Percentiles rank a stretch among this genome's conserved stretches.
These are phyloP conservation scores for Boletus rufocinnamomeus DNA, from an alignment of 768 basidiomycete genomes.

Conservation along the genomic window DNA sequence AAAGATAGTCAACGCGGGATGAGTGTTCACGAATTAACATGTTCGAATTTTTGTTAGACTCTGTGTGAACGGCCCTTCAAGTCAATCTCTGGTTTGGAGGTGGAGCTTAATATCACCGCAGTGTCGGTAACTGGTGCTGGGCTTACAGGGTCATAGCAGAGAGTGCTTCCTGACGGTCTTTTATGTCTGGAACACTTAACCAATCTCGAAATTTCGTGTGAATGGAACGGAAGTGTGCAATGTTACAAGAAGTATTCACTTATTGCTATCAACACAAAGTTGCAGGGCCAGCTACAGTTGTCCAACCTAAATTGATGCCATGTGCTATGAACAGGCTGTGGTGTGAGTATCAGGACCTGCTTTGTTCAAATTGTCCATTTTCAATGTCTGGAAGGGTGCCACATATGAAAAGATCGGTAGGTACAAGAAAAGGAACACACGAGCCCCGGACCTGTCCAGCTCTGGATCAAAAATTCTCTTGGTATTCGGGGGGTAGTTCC, in stretches of 20 bases:
- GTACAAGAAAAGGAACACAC: background rate
- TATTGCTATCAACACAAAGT: background rate
- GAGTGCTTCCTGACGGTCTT: background rate
- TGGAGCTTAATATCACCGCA: background rate
- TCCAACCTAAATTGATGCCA: background rate
- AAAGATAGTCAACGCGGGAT: no score
- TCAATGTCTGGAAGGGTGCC: background rate
- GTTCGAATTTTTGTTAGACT: no score
- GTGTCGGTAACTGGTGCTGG: background rate
- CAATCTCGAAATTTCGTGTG: no score
- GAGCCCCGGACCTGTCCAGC: background rate
- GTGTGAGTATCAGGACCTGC: background rate
- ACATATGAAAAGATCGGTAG: background rate
- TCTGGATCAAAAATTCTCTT: background rate
- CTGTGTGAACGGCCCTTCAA: no score
- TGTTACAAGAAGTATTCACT: background rate
- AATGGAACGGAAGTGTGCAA: background rate
- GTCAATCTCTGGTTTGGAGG: no score
- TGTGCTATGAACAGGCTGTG: background rate
- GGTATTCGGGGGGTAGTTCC: conserved; percentile 7
- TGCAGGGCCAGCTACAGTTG: background rate
- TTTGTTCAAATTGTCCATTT: background rate
- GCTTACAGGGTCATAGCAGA: background rate
- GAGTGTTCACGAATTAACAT: no score
- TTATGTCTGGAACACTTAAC: no score